These are phyloP conservation scores for Yarrowia osloensis DNA, from an alignment of 805 yeast genomes.

Conservation along the genomic window DNA sequence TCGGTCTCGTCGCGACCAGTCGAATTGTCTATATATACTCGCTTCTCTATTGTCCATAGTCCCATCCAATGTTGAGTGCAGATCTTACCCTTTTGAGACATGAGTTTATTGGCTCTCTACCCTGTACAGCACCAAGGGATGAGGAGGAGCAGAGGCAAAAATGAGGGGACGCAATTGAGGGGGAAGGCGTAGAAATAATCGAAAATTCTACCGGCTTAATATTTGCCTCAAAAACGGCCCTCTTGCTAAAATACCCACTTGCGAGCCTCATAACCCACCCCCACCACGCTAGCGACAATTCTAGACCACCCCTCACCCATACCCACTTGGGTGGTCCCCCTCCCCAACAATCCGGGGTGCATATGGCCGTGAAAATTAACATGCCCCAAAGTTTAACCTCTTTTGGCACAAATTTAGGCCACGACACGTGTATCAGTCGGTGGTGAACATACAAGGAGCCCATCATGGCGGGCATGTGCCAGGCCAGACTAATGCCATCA, in stretches of 20 bases:
- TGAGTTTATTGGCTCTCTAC: conserved; percentile 17
- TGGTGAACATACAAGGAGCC: not conserved
- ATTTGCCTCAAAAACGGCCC: not conserved
- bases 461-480: not conserved
- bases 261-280: not conserved
- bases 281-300: not conserved
- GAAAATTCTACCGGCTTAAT: not conserved
- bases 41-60: not conserved
- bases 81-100: conserved; percentile 23
- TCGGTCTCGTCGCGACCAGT: not conserved
- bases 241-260: not conserved
- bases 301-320: conserved; percentile 3
- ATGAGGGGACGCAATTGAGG: not conserved
- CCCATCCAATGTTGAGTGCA: conserved; percentile 16
- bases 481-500: too few species aligned
- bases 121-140: not conserved
- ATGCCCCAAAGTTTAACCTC: conserved; percentile 1
- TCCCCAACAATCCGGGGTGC: conserved; percentile 30
- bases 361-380: conserved; percentile 24
- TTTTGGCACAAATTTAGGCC: not conserved
- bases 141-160: not conserved
- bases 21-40: not conserved
- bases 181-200: not conserved
- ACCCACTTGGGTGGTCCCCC: too few species aligned
- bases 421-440: conserved; percentile 1